Conservation (phyloP, 345 rosid genomes). For the Eucalyptus paniculata region DNA sequence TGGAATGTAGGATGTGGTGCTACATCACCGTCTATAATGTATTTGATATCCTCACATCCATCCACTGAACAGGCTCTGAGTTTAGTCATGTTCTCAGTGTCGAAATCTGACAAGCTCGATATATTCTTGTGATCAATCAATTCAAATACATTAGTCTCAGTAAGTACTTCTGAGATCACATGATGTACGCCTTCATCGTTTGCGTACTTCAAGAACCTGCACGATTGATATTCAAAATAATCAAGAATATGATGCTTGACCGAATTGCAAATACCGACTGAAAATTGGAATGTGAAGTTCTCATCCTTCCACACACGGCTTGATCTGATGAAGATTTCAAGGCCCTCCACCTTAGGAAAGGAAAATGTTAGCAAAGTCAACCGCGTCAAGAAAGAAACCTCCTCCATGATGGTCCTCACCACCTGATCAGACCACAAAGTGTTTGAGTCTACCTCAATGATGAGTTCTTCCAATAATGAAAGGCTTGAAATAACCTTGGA, state of each 20-base stretch:
- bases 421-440: too few relatives aligned
- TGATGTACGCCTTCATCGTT: background rate
- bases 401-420: too few relatives aligned
- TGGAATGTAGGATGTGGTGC: background rate
- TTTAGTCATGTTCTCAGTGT: background rate
- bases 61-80: background rate
- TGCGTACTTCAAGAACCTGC: background rate
- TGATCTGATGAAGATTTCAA: too few relatives aligned
- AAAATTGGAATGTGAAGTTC: too few relatives aligned
- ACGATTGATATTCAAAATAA: background rate
- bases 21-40: background rate
- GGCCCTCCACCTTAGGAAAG: too few relatives aligned
- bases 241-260: background rate
- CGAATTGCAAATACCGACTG: too few relatives aligned
- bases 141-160: background rate
- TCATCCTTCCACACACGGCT: too few relatives aligned
- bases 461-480: too few relatives aligned
- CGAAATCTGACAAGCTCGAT: background rate
- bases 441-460: too few relatives aligned
- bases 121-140: background rate
- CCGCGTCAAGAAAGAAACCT: too few relatives aligned
- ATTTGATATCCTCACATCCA: background rate
- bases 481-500: too few relatives aligned
- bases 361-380: too few relatives aligned
- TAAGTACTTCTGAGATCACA: background rate